A percentile compares a stretch with the other conserved stretches of the same genome.
These are phyloP conservation scores for Macrolepiota fuliginosa DNA, from an alignment of 768 basidiomycete genomes.

Conservation along the genomic window DNA sequence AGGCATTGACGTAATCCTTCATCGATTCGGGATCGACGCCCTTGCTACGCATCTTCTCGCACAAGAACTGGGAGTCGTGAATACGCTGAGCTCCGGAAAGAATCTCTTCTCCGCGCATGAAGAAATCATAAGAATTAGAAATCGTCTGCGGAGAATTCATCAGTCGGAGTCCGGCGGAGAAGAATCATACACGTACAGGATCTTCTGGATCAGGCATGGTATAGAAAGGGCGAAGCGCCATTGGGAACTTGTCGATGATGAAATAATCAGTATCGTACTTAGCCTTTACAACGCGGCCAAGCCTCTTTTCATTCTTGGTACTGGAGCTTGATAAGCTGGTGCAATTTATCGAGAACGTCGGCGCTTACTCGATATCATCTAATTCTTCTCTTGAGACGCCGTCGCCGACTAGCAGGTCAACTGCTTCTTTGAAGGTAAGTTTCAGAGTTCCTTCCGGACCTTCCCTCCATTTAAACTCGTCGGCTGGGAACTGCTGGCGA, in stretches of 20 bases:
- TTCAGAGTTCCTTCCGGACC: slow-evolving; percentile 86
- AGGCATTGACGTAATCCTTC: slow-evolving; percentile 91
- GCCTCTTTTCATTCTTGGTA: slow-evolving; percentile 93
- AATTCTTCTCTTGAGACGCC: slow-evolving; percentile 74
- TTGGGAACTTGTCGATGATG: slow-evolving; percentile 99
- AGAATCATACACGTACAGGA: slow-evolving; percentile 52
- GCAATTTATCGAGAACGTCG: not conserved
- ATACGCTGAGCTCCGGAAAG: slow-evolving; percentile 97
- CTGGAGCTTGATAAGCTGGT: slow-evolving; percentile 34
- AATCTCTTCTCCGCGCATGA: slow-evolving; percentile 99
- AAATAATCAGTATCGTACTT: slow-evolving; percentile 99
- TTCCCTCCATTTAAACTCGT: slow-evolving; percentile 94
- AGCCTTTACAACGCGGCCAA: slow-evolving; percentile 84
- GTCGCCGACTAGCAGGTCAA: slow-evolving; percentile 82
- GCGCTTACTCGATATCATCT: slow-evolving; percentile 85
- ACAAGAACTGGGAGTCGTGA: slow-evolving; percentile 82
- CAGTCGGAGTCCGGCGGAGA: slow-evolving; percentile 3
- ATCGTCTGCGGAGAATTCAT: slow-evolving; percentile 51
- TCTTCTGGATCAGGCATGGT: slow-evolving; percentile 97
- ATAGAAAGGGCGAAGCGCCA: slow-evolving; percentile 95
- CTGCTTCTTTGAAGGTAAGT: slow-evolving; percentile 83
- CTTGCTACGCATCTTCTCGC: slow-evolving; percentile 80
- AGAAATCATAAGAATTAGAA: slow-evolving; percentile 99
- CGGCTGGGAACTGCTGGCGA: slow-evolving; percentile 86
- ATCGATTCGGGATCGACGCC: slow-evolving; percentile 91